Conservation (phyloP, 257 asterid species). For the Solanum appendiculatum region DNA sequence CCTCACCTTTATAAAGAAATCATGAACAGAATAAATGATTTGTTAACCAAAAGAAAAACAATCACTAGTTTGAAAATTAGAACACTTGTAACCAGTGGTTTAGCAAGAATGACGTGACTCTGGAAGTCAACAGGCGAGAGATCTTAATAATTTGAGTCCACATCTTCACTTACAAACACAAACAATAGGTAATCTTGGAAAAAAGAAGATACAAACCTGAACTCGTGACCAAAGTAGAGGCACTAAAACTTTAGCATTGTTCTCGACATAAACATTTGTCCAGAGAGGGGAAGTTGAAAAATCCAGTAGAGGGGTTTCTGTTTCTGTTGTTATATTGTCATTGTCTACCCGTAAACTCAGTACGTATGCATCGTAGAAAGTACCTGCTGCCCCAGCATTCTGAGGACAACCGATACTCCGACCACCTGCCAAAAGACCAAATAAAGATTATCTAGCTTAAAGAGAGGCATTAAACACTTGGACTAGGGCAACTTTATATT, state of each 20-base stretch:
- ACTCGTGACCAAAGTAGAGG: constrained; percentile 98
- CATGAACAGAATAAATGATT: neutral
- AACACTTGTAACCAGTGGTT: neutral
- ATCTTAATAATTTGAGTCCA: neutral
- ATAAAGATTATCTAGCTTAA: constrained; percentile 3
- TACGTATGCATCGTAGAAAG: constrained; percentile 85
- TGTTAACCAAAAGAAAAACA: neutral
- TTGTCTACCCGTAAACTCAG: constrained; percentile 89
- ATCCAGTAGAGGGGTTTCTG: constrained; percentile 93
- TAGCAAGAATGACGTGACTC: neutral
- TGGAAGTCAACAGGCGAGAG: neutral
- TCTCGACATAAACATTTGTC: constrained; percentile 94
- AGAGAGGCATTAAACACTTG: neutral
- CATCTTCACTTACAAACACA: neutral
- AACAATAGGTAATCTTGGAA: neutral
- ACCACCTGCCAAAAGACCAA: constrained; percentile 62
- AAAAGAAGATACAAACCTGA: constrained; percentile 44
- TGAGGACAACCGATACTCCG: constrained; percentile 71
- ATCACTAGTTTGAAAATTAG: neutral
- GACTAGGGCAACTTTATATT: neutral
- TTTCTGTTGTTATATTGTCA: constrained; percentile 81
- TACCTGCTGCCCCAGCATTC: constrained; percentile 99
- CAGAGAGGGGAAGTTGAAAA: constrained; percentile 90
- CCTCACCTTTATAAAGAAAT: constrained; percentile 59
- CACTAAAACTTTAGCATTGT: constrained; percentile 86